Percentiles rank a stretch among this genome's conserved stretches.
Evolutionary conservation across 164 flowering plant genomes (phyloP).

Genomic region (Nelumbo lutea): DNA sequence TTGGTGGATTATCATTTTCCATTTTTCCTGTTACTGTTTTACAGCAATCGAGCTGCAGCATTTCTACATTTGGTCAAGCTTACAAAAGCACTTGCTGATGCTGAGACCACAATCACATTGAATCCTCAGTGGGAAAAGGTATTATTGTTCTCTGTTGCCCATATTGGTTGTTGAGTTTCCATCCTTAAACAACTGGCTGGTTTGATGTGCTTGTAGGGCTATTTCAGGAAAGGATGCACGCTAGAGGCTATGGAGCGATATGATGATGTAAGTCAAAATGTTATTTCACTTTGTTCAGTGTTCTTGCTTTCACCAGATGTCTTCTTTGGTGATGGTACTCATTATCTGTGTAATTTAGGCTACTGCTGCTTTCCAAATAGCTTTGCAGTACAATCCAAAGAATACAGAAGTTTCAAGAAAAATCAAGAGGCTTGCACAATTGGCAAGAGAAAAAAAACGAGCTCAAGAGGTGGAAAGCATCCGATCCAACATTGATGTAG

Average conservation of each 20-base stretch:
- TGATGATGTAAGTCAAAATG: conserved; percentile 61
- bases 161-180: conserved; percentile 8
- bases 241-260: conserved; percentile 89
- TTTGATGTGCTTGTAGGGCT: conserved; percentile 54
- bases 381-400: conserved; percentile 73
- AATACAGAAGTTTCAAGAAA: conserved; percentile 86
- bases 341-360: conserved; percentile 44
- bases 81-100: conserved; percentile 90
- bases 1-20: not conserved
- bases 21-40: not conserved
- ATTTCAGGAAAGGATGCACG: conserved; percentile 91
- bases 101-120: conserved; percentile 75
- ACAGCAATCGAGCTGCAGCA: conserved; percentile 97
- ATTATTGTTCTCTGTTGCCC: not conserved
- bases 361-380: conserved; percentile 60
- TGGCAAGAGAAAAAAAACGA: conserved; percentile 66
- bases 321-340: conserved; percentile 11
- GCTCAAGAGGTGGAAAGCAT: conserved; percentile 69
- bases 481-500: conserved; percentile 73
- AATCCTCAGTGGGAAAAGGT: conserved; percentile 99
- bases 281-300: not conserved
- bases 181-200: not conserved
- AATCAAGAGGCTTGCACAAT: conserved; percentile 68
- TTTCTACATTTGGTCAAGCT: conserved; percentile 84
- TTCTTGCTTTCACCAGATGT: not conserved